phyloP scores from a whole-genome alignment of 2,329 filamentous ascomycete genomes.

The Dichotomopilus funicola region DNA sequence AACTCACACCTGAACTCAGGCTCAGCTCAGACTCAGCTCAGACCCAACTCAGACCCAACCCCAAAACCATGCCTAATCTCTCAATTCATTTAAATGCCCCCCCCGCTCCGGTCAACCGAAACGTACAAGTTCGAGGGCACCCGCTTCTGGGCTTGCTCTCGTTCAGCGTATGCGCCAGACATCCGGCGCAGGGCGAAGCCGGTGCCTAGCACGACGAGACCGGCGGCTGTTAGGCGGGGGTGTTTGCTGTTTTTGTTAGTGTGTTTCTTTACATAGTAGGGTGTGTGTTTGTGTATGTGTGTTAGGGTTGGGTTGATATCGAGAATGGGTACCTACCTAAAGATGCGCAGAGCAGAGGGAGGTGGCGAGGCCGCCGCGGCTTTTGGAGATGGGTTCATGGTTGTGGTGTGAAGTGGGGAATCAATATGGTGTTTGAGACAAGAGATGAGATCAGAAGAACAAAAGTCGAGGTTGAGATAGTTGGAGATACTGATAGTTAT shows the following conservation, averaged over 20 bases:
- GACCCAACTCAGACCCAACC: too few relatives aligned
- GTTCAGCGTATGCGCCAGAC: conserved; percentile 32
- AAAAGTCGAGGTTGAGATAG: not conserved
- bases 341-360: conserved; percentile 4
- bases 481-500: not conserved
- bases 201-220: conserved; percentile 27
- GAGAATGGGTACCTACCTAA: conserved; percentile 4
- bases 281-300: not conserved
- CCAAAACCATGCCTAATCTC: too few relatives aligned
- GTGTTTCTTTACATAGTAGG: not conserved
- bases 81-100: conserved; percentile 31
- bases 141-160: conserved; percentile 38
- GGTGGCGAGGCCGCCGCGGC: not conserved
- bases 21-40: too few relatives aligned
- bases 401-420: not conserved
- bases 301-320: not conserved
- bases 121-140: conserved; percentile 39
- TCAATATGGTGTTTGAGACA: not conserved
- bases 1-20: too few relatives aligned
- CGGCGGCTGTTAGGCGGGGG: conserved; percentile 32
- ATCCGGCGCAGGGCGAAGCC: conserved; percentile 31
- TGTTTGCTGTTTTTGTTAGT: conserved; percentile 29
- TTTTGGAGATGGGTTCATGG: not conserved
- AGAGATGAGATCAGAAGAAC: not conserved
- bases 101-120: conserved; percentile 46